These are phyloP conservation scores for Hepatocystis sp. DNA, from an alignment of 169 alveolate genomes.

Conservation along the genomic window DNA sequence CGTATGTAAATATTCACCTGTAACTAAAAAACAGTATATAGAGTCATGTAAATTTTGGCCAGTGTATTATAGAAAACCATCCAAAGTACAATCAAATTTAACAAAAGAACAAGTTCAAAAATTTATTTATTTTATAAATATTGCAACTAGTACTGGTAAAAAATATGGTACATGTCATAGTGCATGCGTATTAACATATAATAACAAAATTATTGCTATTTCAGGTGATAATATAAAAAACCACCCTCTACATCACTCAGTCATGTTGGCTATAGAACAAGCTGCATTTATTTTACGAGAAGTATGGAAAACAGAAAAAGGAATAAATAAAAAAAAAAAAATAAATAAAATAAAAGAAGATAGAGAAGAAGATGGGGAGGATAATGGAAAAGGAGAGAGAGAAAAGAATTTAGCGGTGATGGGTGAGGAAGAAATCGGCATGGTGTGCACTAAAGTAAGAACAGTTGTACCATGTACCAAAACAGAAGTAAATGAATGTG, in stretches of 20 bases:
- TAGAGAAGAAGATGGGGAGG: too few species aligned
- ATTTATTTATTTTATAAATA: conserved; percentile 31
- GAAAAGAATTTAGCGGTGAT: too few species aligned
- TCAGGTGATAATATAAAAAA: conserved; percentile 84
- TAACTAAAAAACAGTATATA: conserved; percentile 79
- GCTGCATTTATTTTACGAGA: conserved; percentile 74
- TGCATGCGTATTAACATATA: conserved; percentile 85
- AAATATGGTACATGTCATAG: conserved; percentile 72
- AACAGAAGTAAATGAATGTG: too few species aligned
- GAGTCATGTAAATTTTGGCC: conserved; percentile 89
- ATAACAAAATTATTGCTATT: conserved; percentile 81
- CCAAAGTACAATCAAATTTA: conserved; percentile 78
- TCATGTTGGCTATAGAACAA: conserved; percentile 84
- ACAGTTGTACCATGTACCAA: too few species aligned
- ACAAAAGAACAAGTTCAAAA: conserved; percentile 68
- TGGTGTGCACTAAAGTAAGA: too few species aligned
- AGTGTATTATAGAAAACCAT: conserved; percentile 83
- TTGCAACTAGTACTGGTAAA: conserved; percentile 39
- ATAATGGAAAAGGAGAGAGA: too few species aligned
- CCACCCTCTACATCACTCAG: conserved; percentile 85
- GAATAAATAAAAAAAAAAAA: conserved; percentile 13
- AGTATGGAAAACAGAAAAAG: conserved; percentile 42
- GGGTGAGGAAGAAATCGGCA: too few species aligned
- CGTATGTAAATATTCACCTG: conserved; percentile 86
- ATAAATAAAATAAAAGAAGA: too few species aligned